phyloP scores from a whole-genome alignment of 1,284 basidiomycete genomes.

The Somion occarium region DNA sequence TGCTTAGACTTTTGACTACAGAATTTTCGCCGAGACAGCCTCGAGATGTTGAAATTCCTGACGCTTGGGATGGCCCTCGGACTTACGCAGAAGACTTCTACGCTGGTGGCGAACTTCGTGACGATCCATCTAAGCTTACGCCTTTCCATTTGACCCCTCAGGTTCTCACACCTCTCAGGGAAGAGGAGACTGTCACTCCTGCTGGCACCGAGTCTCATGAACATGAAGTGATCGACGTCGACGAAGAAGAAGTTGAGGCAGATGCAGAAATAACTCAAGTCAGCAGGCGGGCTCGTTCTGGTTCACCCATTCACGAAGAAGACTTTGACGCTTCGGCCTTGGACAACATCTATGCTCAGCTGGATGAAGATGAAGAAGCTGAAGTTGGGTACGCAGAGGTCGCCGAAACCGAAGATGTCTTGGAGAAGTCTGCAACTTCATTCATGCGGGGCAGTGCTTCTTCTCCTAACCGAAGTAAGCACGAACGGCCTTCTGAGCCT shows the following conservation, averaged over 20 bases:
- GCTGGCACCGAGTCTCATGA: background rate
- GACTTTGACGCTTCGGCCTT: constrained; percentile 4
- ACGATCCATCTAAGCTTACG: constrained; percentile 11
- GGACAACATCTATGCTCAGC: constrained; percentile 25
- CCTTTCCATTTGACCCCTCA: constrained; percentile 16
- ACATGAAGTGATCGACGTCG: background rate
- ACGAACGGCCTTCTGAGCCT: constrained; percentile 12
- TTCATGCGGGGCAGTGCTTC: background rate
- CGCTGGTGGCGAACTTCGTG: constrained; percentile 26
- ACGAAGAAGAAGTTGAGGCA: background rate
- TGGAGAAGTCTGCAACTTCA: background rate
- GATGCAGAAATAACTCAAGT: background rate
- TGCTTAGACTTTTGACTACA: too few relatives aligned
- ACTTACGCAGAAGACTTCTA: constrained; percentile 48
- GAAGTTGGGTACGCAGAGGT: constrained; percentile 1
- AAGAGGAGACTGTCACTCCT: constrained; percentile 13
- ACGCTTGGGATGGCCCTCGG: constrained; percentile 44
- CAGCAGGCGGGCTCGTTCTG: constrained; percentile 2
- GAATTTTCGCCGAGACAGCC: too few relatives aligned
- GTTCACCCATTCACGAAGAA: constrained; percentile 6
- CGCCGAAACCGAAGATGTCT: background rate
- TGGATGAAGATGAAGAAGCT: constrained; percentile 10
- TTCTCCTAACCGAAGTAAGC: background rate
- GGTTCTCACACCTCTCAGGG: background rate
- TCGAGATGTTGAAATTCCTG: constrained; percentile 30